Conservation (phyloP, 139 green algal species). For the Tetratostichococcus sp. region DNA sequence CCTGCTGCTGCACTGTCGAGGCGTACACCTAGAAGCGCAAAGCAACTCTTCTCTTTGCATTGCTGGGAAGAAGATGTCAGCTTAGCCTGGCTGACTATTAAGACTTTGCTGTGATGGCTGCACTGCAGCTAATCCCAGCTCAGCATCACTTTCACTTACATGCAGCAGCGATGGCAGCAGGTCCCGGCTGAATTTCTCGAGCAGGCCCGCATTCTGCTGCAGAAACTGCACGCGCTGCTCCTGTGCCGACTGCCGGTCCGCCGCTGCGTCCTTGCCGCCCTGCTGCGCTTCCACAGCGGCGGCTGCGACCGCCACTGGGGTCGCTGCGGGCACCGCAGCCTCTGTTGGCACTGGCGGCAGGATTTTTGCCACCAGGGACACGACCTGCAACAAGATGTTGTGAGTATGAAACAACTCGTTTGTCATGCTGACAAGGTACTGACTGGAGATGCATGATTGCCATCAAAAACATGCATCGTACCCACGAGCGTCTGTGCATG, state of each 20-base stretch:
- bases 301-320: conserved; percentile 9
- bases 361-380: conserved; percentile 67
- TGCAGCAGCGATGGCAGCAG: conserved; percentile 77
- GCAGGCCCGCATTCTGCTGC: conserved; percentile 43
- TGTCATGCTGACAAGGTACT: too few species aligned
- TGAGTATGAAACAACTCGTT: too few species aligned
- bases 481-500: too few species aligned
- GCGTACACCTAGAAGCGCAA: conserved; percentile 41
- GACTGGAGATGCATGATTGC: too few species aligned
- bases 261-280: background rate
- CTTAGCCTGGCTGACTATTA: too few species aligned
- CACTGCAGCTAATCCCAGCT: background rate
- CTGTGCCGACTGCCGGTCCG: background rate
- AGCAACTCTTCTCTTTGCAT: too few species aligned
- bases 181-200: conserved; percentile 53
- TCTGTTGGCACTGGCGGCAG: conserved; percentile 73
- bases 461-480: too few species aligned
- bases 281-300: background rate
- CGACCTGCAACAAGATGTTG: conserved; percentile 28
- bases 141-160: conserved; percentile 24
- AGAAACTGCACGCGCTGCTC: conserved; percentile 39
- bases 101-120: too few species aligned
- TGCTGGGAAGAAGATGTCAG: too few species aligned
- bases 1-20: conserved; percentile 45
- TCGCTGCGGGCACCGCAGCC: conserved; percentile 14